Percentiles rank a stretch among this genome's conserved stretches.
These are phyloP conservation scores for Aspergillus arachidicola DNA, from an alignment of 2,329 filamentous ascomycete genomes.

Conservation along the genomic window DNA sequence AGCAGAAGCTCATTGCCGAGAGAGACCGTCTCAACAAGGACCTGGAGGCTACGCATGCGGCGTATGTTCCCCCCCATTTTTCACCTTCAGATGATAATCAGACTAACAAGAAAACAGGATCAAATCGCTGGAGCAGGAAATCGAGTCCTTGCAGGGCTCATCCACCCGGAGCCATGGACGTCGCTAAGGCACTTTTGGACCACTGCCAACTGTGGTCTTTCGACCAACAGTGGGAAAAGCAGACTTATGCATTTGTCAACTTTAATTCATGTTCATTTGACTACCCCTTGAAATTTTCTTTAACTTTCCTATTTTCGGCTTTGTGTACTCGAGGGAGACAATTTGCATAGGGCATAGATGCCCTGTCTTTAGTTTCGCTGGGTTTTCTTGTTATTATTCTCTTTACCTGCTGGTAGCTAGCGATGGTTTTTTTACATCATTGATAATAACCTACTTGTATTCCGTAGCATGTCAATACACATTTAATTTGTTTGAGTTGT, in stretches of 20 bases:
- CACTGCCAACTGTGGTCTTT: slow-evolving; percentile 23
- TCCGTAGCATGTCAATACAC: slow-evolving; percentile 44
- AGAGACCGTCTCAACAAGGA: slow-evolving; percentile 99
- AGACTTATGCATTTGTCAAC: slow-evolving; percentile 31
- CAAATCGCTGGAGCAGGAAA: slow-evolving; percentile 72
- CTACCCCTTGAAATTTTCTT: slow-evolving; percentile 34
- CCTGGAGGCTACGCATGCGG: slow-evolving; percentile 94
- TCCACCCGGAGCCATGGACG: slow-evolving; percentile 89
- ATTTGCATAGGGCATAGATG: slow-evolving; percentile 25
- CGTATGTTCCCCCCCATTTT: slow-evolving; percentile 42
- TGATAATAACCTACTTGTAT: slow-evolving; percentile 47
- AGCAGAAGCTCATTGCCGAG: slow-evolving; percentile 99
- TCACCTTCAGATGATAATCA: background rate
- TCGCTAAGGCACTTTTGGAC: slow-evolving; percentile 60
- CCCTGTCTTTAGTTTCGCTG: slow-evolving; percentile 28
- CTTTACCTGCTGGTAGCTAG: slow-evolving; percentile 45
- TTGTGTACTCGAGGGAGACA: slow-evolving; percentile 32
- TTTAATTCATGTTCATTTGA: slow-evolving; percentile 36
- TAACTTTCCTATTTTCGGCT: slow-evolving; percentile 27
- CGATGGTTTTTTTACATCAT: slow-evolving; percentile 43
- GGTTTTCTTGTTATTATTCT: slow-evolving; percentile 36
- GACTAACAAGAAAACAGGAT: slow-evolving; percentile 44
- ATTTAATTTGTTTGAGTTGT: slow-evolving; percentile 33
- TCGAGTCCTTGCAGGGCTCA: slow-evolving; percentile 90
- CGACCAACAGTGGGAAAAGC: slow-evolving; percentile 31